A percentile compares a stretch with the other conserved stretches of the same genome.
Evolutionary conservation across 169 alveolate genomes (phyloP).

Genomic region (Plasmodium billcollinsi): DNA sequence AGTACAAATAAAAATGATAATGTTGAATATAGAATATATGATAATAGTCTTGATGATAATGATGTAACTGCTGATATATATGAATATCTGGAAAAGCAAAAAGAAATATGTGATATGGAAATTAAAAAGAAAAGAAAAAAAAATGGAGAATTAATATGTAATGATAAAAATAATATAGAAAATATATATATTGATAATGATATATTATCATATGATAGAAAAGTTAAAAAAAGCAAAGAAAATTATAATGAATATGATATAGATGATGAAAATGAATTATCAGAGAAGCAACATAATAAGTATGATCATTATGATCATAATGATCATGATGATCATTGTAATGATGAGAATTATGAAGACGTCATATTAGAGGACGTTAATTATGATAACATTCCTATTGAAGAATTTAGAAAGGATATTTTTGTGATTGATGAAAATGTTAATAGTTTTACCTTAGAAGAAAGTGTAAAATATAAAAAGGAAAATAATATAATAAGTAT

Average conservation of each 20-base stretch:
- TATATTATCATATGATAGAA: no score
- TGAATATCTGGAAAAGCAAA: conserved; percentile 54
- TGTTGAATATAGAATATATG: not conserved
- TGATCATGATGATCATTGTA: not conserved
- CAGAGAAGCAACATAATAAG: not conserved
- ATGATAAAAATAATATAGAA: not conserved
- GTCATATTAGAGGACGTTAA: conserved; percentile 16
- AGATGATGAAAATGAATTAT: not conserved
- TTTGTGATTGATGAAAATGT: conserved; percentile 52
- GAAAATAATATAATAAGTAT: conserved; percentile 59
- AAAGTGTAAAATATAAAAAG: conserved; percentile 73
- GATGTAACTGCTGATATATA: conserved; percentile 75
- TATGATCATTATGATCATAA: not conserved
- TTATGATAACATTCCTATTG: conserved; percentile 37
- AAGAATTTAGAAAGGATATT: conserved; percentile 30
- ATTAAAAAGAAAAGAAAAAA: not conserved
- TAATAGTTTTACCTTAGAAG: conserved; percentile 49
- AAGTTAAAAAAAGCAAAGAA: no score
- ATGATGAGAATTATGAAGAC: conserved; percentile 22
- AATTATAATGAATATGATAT: not conserved
- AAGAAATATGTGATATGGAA: conserved; percentile 24
- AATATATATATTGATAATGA: not conserved
- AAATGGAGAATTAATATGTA: not conserved
- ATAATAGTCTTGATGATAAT: conserved; percentile 67
- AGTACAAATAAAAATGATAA: not conserved